Conservation (phyloP, 1,284 basidiomycete species). For the Cutaneotrichosporon sp. region DNA sequence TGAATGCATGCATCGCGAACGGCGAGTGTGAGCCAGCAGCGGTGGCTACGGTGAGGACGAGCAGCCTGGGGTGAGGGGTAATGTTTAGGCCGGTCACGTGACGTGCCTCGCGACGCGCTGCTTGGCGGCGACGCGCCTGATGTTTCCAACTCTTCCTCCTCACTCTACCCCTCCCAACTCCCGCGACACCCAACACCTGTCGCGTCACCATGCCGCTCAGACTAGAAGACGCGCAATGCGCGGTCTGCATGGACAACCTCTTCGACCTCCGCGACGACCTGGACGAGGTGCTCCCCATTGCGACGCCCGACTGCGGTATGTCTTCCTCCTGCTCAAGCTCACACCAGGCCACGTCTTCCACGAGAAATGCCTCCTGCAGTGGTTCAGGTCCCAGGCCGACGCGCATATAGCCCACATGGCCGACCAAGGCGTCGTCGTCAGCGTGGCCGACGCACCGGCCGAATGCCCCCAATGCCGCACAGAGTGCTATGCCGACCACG, state of each 20-base stretch:
- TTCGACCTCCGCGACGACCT: slow-evolving; percentile 42
- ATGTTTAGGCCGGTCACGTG: background rate
- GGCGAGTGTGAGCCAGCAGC: too few relatives aligned
- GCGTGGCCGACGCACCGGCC: slow-evolving; percentile 35
- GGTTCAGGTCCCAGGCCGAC: slow-evolving; percentile 38
- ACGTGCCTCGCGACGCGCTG: background rate
- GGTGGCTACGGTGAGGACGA: too few relatives aligned
- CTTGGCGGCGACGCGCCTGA: slow-evolving; percentile 2
- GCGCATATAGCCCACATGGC: slow-evolving; percentile 26
- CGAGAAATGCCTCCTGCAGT: slow-evolving; percentile 38
- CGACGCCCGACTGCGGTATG: slow-evolving; percentile 47
- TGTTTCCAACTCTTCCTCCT: background rate
- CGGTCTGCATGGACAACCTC: slow-evolving; percentile 47
- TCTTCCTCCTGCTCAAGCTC: slow-evolving; percentile 4
- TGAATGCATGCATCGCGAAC: too few relatives aligned
- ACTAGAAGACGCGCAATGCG: slow-evolving; percentile 33
- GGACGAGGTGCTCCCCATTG: slow-evolving; percentile 38
- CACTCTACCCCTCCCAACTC: background rate
- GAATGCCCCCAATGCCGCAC: slow-evolving; percentile 45
- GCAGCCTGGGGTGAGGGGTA: background rate
- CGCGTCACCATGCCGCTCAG: background rate
- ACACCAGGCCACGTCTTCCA: slow-evolving; percentile 48
- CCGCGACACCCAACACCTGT: background rate
- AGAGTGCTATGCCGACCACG: slow-evolving; percentile 40
- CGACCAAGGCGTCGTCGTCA: slow-evolving; percentile 22